These are phyloP conservation scores for Backusella tarrabulga DNA, from an alignment of 192 early-diverging fungal species.

Conservation along the genomic window DNA sequence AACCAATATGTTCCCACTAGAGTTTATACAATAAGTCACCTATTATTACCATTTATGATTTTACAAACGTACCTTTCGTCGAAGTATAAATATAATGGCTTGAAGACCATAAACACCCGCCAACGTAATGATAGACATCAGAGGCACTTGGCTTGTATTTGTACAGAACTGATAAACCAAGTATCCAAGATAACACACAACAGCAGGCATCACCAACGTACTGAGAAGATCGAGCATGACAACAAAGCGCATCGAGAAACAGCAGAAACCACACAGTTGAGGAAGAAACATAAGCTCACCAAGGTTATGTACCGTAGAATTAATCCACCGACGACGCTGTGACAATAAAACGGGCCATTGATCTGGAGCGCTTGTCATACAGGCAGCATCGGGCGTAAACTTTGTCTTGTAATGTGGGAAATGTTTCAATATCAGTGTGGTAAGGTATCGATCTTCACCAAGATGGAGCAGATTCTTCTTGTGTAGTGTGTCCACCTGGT, in stretches of 20 bases:
- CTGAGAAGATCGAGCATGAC: constrained; percentile 93
- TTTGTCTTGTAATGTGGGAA: constrained; percentile 95
- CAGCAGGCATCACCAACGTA: constrained; percentile 92
- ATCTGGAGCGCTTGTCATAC: constrained; percentile 93
- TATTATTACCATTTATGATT: neutral
- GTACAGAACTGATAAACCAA: constrained; percentile 65
- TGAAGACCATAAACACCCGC: constrained; percentile 89
- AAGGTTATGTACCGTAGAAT: constrained; percentile 98
- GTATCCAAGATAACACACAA: constrained; percentile 85
- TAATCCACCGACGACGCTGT: constrained; percentile 99
- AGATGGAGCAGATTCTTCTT: constrained; percentile 98
- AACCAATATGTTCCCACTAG: constrained; percentile 73
- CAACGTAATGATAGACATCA: constrained; percentile 83
- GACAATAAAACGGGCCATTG: constrained; percentile 91
- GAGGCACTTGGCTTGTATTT: constrained; percentile 65
- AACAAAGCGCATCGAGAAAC: constrained; percentile 96
- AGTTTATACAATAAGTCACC: neutral
- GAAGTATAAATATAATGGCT: constrained; percentile 76
- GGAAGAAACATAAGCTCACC: constrained; percentile 91
- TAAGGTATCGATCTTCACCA: constrained; percentile 99
- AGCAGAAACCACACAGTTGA: constrained; percentile 95
- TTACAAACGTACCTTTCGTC: constrained; percentile 42
- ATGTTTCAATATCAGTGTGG: constrained; percentile 91
- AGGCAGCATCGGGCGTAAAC: constrained; percentile 91
- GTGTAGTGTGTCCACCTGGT: constrained; percentile 94